Evolutionary conservation across 2,329 filamentous ascomycete genomes (phyloP), one percentile per base, ranked within the genome.

Genomic region (Tolypocladium album): DNA sequence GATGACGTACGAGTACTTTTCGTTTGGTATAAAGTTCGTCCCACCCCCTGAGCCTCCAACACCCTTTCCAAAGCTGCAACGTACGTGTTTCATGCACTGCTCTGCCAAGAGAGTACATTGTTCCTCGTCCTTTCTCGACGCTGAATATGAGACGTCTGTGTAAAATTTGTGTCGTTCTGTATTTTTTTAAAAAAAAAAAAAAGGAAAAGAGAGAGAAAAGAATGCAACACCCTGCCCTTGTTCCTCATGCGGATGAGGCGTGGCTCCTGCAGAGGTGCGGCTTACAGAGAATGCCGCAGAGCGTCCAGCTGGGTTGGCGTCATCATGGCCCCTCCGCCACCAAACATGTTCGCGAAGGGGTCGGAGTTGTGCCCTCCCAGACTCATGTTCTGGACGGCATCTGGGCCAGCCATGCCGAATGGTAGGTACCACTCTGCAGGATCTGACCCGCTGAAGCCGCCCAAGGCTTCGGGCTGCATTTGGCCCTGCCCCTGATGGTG

Each of bases 371-470:
- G 70, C 63, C 80, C 68, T 9, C 71, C 73, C 36, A 77, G 67
- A 24, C 71, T 72, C 58, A 79, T 64, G 43, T 82, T 81, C 59
- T 81, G 80, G 8, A 76, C 75, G 50, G 83, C 73, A 60, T 85
- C 83, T 0, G 89, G 86, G 24, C 91, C 89, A 61, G 94, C 89
- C 74, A 96, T 85, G 70, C 96, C 95, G 74, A 96, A 96, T 1
- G 92, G 91, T 78, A 96, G 86, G 72, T 95, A 96, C 90, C 92
- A 97, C 6, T 89, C 90, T 58, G 87, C 88, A 57, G 77, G 75
- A 62, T 84, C 82, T 42, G 74, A 74, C 4, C 69, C 70, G 56
- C 58, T 62, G 56, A 71, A 68, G 45, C 62, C 65, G 39, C 64
- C 62, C 55, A 69, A 59, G 27, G 61, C 64, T 43, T 66, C 65